Percentiles rank a stretch among this genome's conserved stretches.
Evolutionary conservation across 495 filamentous ascomycete species (phyloP).

Genomic region (Apiosordaria backusii): DNA sequence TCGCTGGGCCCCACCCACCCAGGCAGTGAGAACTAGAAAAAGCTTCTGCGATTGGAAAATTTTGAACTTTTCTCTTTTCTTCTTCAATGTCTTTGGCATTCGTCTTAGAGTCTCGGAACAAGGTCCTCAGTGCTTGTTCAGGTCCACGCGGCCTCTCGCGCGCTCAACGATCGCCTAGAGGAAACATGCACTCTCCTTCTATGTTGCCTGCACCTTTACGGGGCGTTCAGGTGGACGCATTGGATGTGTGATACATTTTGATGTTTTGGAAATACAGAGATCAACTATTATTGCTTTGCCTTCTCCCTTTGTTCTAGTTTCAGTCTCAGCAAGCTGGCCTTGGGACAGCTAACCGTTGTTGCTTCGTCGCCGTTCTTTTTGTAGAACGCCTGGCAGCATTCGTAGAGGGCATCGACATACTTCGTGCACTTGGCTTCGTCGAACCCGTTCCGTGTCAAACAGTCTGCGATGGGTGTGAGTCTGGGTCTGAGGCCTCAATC

Average conservation of each 20-base stretch:
- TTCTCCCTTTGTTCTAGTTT: conserved; percentile 80
- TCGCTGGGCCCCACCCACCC: conserved; percentile 5
- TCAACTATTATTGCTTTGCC: conserved; percentile 4
- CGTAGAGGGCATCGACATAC: conserved; percentile 87
- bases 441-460: conserved; percentile 79
- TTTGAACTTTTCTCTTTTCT: conserved; percentile 48
- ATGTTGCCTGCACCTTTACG: conserved; percentile 54
- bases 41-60: conserved; percentile 11
- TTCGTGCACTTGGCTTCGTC: conserved; percentile 78
- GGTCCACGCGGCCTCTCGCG: conserved; percentile 81
- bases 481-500: background rate
- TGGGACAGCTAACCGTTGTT: conserved; percentile 79
- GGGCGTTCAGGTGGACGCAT: conserved; percentile 44
- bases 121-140: conserved; percentile 92
- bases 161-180: conserved; percentile 99
- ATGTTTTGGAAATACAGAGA: conserved; percentile 15
- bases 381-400: conserved; percentile 92
- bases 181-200: conserved; percentile 60
- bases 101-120: conserved; percentile 99
- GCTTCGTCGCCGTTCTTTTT: conserved; percentile 72
- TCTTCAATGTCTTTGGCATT: conserved; percentile 84
- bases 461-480: conserved; percentile 51
- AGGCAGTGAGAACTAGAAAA: conserved; percentile 22
- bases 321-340: conserved; percentile 68
- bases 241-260: conserved; percentile 45